Percentiles rank a stretch among this genome's conserved stretches.
Conservation (phyloP, 306 rosid genomes). For the Urtica urens region DNA sequence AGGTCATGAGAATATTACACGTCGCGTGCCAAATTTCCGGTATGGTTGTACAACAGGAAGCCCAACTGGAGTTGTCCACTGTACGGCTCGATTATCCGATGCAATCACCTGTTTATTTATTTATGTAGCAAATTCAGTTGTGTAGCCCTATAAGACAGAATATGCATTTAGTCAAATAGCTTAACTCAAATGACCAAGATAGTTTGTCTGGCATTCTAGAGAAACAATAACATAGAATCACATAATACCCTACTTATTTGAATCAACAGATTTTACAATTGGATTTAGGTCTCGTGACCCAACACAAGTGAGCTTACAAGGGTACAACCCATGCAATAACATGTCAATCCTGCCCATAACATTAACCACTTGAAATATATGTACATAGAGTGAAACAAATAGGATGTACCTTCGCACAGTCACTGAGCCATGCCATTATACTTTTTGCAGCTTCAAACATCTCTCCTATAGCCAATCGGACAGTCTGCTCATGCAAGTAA, state of each 20-base stretch:
- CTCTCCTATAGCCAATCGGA: constrained; percentile 64
- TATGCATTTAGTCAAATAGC: no score
- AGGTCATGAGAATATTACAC: constrained; percentile 44
- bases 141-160: constrained; percentile 9
- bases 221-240: no score
- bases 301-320: no score
- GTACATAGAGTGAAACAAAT: constrained; percentile 11
- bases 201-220: no score
- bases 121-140: constrained; percentile 12
- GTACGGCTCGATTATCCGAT: constrained; percentile 68
- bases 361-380: not conserved
- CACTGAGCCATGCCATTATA: constrained; percentile 94
- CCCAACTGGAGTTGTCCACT: constrained; percentile 87
- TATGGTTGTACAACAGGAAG: constrained; percentile 94
- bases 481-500: no score
- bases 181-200: no score
- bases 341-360: no score
- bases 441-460: constrained; percentile 97
- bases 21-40: constrained; percentile 62
- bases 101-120: constrained; percentile 64
- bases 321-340: no score
- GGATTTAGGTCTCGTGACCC: no score
- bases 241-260: no score
- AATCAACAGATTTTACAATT: no score
- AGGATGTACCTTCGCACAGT: constrained; percentile 81